Conservation (phyloP, 139 green algal genomes). For the Cymbomonas tetramitiformis region DNA sequence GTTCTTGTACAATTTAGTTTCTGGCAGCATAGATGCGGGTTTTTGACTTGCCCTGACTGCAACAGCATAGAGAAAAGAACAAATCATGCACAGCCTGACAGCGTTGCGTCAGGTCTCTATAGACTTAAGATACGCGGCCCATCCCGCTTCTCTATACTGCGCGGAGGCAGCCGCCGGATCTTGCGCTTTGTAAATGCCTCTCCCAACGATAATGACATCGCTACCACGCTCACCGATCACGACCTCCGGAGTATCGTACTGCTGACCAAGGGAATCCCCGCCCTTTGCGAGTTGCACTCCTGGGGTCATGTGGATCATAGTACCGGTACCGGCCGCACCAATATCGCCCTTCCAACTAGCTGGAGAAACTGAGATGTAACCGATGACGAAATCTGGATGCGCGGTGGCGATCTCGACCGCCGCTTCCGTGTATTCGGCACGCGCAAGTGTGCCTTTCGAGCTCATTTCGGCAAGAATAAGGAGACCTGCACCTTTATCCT, state of each 20-base stretch:
- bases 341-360: conserved; percentile 43
- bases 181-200: conserved; percentile 62
- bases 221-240: conserved; percentile 68
- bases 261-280: conserved; percentile 85
- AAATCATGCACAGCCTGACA: no score
- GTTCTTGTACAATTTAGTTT: no score
- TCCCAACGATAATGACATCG: conserved; percentile 96
- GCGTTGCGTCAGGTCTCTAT: no score
- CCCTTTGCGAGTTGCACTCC: conserved; percentile 80
- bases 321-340: conserved; percentile 20
- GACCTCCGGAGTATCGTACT: conserved; percentile 86
- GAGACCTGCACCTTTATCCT: conserved; percentile 42
- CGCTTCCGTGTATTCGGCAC: conserved; percentile 71
- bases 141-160: conserved; percentile 76
- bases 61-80: no score
- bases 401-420: conserved; percentile 57
- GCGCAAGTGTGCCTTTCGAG: conserved; percentile 75
- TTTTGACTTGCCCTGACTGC: no score
- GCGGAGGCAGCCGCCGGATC: conserved; percentile 47
- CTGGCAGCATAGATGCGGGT: no score
- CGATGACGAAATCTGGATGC: conserved; percentile 91
- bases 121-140: conserved; percentile 87
- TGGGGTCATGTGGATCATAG: conserved; percentile 95
- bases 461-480: conserved; percentile 88
- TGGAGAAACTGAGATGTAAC: conserved; percentile 87